Evolutionary conservation across 805 yeast species (phyloP).

Genomic region (Lachancea sp.): DNA sequence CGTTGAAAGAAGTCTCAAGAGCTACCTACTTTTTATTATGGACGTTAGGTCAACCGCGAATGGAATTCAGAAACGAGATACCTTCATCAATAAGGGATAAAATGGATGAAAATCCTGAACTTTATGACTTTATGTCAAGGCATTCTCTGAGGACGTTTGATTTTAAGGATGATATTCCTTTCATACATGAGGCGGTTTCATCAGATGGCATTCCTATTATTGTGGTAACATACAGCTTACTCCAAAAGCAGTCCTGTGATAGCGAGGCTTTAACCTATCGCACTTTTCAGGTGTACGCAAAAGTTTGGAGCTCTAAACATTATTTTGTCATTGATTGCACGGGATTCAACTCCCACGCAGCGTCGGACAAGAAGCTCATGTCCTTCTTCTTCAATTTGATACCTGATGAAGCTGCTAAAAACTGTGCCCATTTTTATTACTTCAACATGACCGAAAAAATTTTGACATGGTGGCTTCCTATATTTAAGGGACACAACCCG

Average conservation of each 20-base stretch:
- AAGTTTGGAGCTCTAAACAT: slow-evolving; percentile 65
- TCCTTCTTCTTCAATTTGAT: slow-evolving; percentile 34
- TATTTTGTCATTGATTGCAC: slow-evolving; percentile 66
- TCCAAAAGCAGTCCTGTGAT: slow-evolving; percentile 34
- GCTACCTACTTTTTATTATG: slow-evolving; percentile 43
- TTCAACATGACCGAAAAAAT: slow-evolving; percentile 35
- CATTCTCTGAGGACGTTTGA: slow-evolving; percentile 51
- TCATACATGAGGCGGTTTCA: slow-evolving; percentile 59
- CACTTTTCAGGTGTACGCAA: slow-evolving; percentile 56
- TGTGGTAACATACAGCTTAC: slow-evolving; percentile 43
- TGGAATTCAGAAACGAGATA: slow-evolving; percentile 49
- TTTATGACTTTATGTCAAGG: slow-evolving; percentile 70
- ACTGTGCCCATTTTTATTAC: slow-evolving; percentile 50
- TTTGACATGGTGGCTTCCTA: slow-evolving; percentile 21
- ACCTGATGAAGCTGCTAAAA: slow-evolving; percentile 45
- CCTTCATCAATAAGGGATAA: slow-evolving; percentile 47
- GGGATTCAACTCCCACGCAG: slow-evolving; percentile 37
- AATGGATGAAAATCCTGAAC: slow-evolving; percentile 42
- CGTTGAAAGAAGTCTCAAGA: slow-evolving; percentile 30
- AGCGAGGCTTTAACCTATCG: slow-evolving; percentile 52
- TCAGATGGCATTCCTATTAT: slow-evolving; percentile 69
- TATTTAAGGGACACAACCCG: slow-evolving; percentile 22
- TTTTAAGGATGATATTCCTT: slow-evolving; percentile 36
- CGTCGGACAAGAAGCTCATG: slow-evolving; percentile 20
- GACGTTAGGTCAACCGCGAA: slow-evolving; percentile 53